These are phyloP conservation scores for Venustampulla echinocandica DNA, from an alignment of 495 filamentous ascomycete genomes.

Conservation along the genomic window DNA sequence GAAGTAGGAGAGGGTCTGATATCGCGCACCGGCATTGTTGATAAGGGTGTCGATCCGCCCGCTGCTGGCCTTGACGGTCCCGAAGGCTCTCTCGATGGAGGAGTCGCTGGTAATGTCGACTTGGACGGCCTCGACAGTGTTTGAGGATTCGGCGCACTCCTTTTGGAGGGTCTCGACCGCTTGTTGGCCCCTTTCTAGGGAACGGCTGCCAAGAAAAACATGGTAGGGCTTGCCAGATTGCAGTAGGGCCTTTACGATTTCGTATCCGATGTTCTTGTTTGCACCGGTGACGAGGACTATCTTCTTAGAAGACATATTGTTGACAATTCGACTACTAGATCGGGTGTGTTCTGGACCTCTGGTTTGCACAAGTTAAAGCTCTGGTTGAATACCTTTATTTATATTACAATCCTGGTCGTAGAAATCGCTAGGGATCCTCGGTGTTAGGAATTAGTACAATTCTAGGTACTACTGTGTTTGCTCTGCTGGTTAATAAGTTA, in stretches of 20 bases:
- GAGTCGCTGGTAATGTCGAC: slow-evolving; percentile 41
- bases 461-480: too few relatives aligned
- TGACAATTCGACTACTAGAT: too few relatives aligned
- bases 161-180: slow-evolving; percentile 29
- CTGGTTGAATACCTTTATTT: too few relatives aligned
- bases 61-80: slow-evolving; percentile 24
- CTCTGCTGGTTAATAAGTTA: too few relatives aligned
- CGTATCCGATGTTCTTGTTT: slow-evolving; percentile 44
- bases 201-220: slow-evolving; percentile 37
- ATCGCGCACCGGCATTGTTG: slow-evolving; percentile 46
- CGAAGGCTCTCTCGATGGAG: slow-evolving; percentile 33
- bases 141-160: slow-evolving; percentile 31
- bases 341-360: too few relatives aligned
- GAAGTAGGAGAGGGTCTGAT: slow-evolving; percentile 9
- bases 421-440: too few relatives aligned
- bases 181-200: slow-evolving; percentile 31
- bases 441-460: too few relatives aligned
- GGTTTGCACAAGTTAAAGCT: too few relatives aligned
- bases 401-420: too few relatives aligned
- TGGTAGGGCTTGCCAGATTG: slow-evolving; percentile 33
- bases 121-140: slow-evolving; percentile 30
- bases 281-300: slow-evolving; percentile 31
- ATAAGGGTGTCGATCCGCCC: slow-evolving; percentile 47
- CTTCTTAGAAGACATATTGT: slow-evolving; percentile 16
- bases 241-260: slow-evolving; percentile 38